These are phyloP conservation scores for Fraxinus baroniana DNA, from an alignment of 305 asterid genomes.

Conservation along the genomic window DNA sequence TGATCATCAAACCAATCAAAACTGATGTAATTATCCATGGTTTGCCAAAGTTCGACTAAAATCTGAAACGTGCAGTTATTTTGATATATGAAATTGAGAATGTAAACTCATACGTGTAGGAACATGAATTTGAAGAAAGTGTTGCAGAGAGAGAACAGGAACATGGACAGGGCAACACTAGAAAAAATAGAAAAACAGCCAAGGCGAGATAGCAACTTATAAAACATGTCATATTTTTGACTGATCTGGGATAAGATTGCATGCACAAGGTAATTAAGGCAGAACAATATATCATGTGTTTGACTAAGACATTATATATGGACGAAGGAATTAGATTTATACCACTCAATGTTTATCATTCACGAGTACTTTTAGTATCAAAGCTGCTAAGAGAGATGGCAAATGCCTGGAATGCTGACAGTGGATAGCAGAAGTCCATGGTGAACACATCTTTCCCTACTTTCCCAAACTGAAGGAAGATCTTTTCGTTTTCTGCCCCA, in stretches of 20 bases:
- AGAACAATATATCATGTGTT: neutral
- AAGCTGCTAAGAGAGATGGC: slow-evolving; percentile 93
- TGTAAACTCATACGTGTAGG: neutral
- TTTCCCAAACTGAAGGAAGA: slow-evolving; percentile 84
- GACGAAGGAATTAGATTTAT: neutral
- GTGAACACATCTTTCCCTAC: slow-evolving; percentile 91
- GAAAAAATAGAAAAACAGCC: too few species aligned
- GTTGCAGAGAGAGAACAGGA: too few species aligned
- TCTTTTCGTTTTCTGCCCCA: slow-evolving; percentile 73
- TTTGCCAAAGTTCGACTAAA: neutral
- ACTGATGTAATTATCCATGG: neutral
- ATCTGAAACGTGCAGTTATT: neutral
- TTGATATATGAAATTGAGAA: neutral
- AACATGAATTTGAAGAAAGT: too few species aligned
- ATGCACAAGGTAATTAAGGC: neutral
- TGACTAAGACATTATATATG: neutral
- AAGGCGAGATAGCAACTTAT: neutral
- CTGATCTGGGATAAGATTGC: neutral
- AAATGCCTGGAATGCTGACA: slow-evolving; percentile 89
- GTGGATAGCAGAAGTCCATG: slow-evolving; percentile 79
- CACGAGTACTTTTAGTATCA: slow-evolving; percentile 86
- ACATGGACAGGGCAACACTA: too few species aligned
- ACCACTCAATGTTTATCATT: slow-evolving; percentile 28
- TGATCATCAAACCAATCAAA: neutral
- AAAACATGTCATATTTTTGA: neutral